Percentiles rank a stretch among this genome's conserved stretches.
Conservation (phyloP, 2,329 filamentous ascomycete species). For the Verticillium longisporum region DNA sequence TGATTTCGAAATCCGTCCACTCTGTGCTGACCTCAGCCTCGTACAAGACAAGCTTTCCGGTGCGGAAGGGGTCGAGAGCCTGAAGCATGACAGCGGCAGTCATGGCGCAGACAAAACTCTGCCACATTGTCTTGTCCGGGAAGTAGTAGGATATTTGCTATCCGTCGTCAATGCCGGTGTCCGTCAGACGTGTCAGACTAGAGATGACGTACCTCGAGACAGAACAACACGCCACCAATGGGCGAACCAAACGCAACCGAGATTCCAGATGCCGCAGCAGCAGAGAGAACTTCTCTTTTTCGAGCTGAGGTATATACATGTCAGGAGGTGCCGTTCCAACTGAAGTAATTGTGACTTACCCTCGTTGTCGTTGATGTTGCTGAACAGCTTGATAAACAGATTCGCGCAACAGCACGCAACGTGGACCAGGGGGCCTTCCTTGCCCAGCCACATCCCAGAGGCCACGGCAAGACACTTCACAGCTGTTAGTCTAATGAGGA, state of each 20-base stretch:
- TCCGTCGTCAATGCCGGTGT: background rate
- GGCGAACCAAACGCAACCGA: slow-evolving; percentile 92
- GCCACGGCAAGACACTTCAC: slow-evolving; percentile 79
- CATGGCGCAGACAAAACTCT: slow-evolving; percentile 98
- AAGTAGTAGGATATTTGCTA: slow-evolving; percentile 94
- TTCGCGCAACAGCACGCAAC: slow-evolving; percentile 96
- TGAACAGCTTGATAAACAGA: slow-evolving; percentile 84
- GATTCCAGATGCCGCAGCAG: slow-evolving; percentile 85
- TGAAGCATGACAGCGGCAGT: slow-evolving; percentile 93
- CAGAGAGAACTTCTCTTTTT: slow-evolving; percentile 88
- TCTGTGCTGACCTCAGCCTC: slow-evolving; percentile 87
- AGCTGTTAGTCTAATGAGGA: slow-evolving; percentile 15
- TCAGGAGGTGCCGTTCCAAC: background rate
- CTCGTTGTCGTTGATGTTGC: slow-evolving; percentile 78
- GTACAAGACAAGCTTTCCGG: slow-evolving; percentile 91
- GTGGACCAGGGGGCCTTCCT: slow-evolving; percentile 92
- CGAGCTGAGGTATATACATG: slow-evolving; percentile 50
- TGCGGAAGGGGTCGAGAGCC: slow-evolving; percentile 88
- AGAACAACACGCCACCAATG: slow-evolving; percentile 91
- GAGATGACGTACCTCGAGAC: slow-evolving; percentile 60
- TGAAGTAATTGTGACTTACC: slow-evolving; percentile 36
- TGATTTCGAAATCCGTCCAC: slow-evolving; percentile 91
- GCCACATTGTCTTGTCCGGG: slow-evolving; percentile 99
- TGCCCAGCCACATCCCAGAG: slow-evolving; percentile 93
- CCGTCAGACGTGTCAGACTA: background rate